Evolutionary conservation across 257 asterid genomes (phyloP).

Genomic region (Primulina huaijiensis): DNA sequence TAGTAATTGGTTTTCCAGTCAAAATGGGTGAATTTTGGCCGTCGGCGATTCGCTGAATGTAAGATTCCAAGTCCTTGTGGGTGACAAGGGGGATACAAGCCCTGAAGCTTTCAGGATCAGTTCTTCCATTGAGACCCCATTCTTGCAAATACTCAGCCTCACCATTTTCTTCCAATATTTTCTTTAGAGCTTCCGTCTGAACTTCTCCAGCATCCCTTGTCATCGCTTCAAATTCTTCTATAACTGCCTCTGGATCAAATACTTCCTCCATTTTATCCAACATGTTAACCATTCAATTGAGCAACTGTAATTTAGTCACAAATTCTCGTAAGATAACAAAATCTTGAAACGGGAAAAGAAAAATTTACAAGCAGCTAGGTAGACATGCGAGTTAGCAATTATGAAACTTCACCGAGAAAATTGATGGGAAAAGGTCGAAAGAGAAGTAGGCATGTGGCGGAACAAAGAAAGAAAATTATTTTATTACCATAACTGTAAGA

Average conservation of each 20-base stretch:
- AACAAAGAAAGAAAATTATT: background rate
- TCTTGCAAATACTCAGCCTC: conserved; percentile 68
- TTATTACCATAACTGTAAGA: background rate
- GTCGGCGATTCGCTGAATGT: conserved; percentile 59
- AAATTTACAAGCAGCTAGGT: background rate
- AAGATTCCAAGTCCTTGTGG: conserved; percentile 65
- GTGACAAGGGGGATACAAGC: conserved; percentile 64
- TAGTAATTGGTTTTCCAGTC: conserved; percentile 54
- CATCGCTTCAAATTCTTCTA: conserved; percentile 71
- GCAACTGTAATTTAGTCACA: conserved; percentile 11
- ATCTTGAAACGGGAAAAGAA: background rate
- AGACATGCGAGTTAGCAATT: background rate
- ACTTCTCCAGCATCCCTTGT: conserved; percentile 65
- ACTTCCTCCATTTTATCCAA: conserved; percentile 58
- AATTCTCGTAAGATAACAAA: background rate
- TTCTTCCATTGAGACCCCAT: conserved; percentile 75
- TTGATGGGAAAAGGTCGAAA: background rate
- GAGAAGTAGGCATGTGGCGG: background rate
- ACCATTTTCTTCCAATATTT: conserved; percentile 76
- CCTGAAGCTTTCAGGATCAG: conserved; percentile 63
- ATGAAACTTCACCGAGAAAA: background rate
- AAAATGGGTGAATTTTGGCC: conserved; percentile 54
- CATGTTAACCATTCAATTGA: conserved; percentile 36
- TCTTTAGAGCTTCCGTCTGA: conserved; percentile 70
- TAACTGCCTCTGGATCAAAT: conserved; percentile 62